Evolutionary conservation across 257 asterid genomes (phyloP).

Genomic region (Penstemon davidsonii): DNA sequence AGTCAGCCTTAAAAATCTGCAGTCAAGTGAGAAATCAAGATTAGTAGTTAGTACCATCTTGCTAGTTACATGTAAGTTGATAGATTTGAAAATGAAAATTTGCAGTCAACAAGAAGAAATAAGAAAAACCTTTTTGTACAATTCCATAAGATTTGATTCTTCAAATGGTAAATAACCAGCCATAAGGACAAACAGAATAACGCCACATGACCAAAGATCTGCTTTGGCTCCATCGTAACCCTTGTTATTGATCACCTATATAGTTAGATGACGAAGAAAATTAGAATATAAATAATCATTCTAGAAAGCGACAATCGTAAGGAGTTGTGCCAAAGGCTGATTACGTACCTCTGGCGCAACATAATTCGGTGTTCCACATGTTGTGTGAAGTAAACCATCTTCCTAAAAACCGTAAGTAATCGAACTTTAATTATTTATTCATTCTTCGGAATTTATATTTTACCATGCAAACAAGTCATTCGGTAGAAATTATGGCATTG

Average conservation of each 20-base stretch:
- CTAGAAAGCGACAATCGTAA: not conserved
- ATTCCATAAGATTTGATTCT: conserved; percentile 67
- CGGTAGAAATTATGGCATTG: not conserved
- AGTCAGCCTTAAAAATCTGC: conserved; percentile 93
- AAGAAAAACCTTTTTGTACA: conserved; percentile 51
- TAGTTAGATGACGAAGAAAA: conserved; percentile 12
- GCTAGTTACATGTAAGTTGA: not conserved
- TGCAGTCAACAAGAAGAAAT: not conserved
- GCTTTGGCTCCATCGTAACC: conserved; percentile 99
- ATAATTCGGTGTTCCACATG: conserved; percentile 98
- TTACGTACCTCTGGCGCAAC: conserved; percentile 92
- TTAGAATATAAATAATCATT: conserved; percentile 5
- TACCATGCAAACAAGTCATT: not conserved
- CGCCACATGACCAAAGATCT: conserved; percentile 93
- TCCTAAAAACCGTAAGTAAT: conserved; percentile 51
- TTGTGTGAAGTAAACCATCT: conserved; percentile 94
- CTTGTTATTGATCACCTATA: conserved; percentile 81
- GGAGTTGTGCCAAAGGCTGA: conserved; percentile 17
- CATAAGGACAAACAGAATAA: conserved; percentile 61
- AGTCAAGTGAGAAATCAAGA: conserved; percentile 29
- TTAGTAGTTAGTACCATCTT: conserved; percentile 1
- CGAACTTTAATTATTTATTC: conserved; percentile 2
- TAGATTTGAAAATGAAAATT: not conserved
- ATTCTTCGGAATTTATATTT: not conserved
- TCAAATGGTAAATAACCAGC: conserved; percentile 85